Base-by-base conservation (phyloP, 441 rosid genomes). In the Arabidopsis hybrid region DNA sequence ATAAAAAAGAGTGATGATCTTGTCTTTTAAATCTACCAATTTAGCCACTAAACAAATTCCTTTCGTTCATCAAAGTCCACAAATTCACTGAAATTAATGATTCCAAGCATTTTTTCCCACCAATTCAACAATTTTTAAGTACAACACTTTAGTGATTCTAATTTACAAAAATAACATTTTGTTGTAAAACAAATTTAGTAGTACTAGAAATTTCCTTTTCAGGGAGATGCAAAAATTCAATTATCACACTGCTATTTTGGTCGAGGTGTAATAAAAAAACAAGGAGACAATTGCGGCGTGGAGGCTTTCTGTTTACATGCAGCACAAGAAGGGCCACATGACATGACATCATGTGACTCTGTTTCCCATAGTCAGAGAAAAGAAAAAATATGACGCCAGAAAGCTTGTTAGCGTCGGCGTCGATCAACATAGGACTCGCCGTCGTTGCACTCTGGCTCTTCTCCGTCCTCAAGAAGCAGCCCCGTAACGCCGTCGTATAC, bases 381-480 rank as follows among this genome's bases (percentile, higher is more conserved):
- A 50, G 2, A 62, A 32, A 86, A 42, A 4, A 56, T 29, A 92
- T 95, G 97, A 82, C 89, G 65, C 83, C 91, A 3, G 85, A 82
- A 14, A 85, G 97, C 50, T 86, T 95, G 34, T 51, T 88, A 7
- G 96, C 99, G 0, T 91, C 97, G 55, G 99, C 94, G 35, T 79
- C 82, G 73, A 84, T 92, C 58, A 92, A 91, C 89, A 87, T 91
- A 58, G 94, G 93, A 16, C 62, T 91, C 49, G 97, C 97, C 17
- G 35, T 89, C 52, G 36, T 91, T 34, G 71, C 83, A 31, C 87
- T 91, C 43, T 81, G 89, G 57, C 92, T 92, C 76, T 95, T 95
- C 84, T 91, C 98, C 38, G 76, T 92, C 66, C 65, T 88, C 38
- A 91, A 89, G 86, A 95, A 91, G 49, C 97, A 87, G 69, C 96